Conservation (phyloP, 2,329 filamentous ascomycete species). For the Aspergillus niger region DNA sequence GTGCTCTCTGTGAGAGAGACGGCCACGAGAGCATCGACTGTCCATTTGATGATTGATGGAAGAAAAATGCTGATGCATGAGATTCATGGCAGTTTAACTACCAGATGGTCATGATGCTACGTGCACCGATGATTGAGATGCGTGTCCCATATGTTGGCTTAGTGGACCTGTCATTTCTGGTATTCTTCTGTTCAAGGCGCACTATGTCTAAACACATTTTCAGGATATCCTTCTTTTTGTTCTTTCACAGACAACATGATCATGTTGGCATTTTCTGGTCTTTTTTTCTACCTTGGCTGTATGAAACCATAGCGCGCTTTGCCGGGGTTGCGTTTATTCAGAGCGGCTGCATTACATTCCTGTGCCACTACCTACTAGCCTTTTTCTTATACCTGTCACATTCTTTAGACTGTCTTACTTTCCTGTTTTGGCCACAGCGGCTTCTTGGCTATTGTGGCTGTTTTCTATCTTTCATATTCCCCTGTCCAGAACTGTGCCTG, state of each 20-base stretch:
- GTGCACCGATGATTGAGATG: neutral
- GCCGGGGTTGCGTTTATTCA: neutral
- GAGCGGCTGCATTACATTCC: neutral
- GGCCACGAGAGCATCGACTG: slow-evolving; percentile 96
- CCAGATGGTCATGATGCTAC: neutral
- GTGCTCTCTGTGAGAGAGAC: slow-evolving; percentile 91
- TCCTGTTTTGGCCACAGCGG: neutral
- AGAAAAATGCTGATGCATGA: neutral
- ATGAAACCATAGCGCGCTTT: slow-evolving; percentile 1
- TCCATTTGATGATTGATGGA: slow-evolving; percentile 73
- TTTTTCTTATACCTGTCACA: neutral
- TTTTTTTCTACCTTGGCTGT: slow-evolving; percentile 2
- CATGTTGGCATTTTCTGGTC: neutral
- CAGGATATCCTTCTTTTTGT: neutral
- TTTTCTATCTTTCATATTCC: neutral
- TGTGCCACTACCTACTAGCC: neutral
- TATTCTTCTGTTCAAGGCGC: neutral
- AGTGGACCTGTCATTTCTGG: neutral
- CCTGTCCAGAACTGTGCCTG: neutral
- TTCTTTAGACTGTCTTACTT: neutral
- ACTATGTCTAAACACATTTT: neutral
- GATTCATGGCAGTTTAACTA: neutral
- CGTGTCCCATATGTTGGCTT: neutral
- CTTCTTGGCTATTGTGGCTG: neutral
- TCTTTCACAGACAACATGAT: neutral